A percentile compares a stretch with the other conserved stretches of the same genome.
Evolutionary conservation across 805 yeast species (phyloP).

Genomic region (Candida sphagnicola): DNA sequence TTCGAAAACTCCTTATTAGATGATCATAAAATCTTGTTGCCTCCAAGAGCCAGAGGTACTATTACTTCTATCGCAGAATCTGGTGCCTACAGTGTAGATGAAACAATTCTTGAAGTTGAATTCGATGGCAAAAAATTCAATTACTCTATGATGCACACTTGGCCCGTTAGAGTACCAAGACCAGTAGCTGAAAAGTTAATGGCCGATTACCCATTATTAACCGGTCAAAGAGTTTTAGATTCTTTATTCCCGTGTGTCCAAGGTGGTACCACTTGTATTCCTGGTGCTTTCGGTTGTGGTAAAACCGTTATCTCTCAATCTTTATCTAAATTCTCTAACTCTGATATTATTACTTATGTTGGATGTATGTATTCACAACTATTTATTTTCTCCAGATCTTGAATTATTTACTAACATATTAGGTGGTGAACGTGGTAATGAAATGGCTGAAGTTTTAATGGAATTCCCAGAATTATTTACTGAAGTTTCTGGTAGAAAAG

Average conservation of each 20-base stretch:
- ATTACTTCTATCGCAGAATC: conserved; percentile 82
- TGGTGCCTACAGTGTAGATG: conserved; percentile 90
- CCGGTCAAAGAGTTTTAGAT: conserved; percentile 99
- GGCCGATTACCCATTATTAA: conserved; percentile 91
- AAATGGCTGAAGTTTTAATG: conserved; percentile 99
- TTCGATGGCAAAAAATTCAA: conserved; percentile 79
- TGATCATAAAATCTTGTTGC: conserved; percentile 91
- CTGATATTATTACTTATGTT: conserved; percentile 92
- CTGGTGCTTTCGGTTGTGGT: conserved; percentile 99
- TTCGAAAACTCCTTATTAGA: conserved; percentile 90
- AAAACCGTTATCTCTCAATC: conserved; percentile 98
- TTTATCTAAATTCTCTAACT: conserved; percentile 93
- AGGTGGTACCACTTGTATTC: conserved; percentile 99
- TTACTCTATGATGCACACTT: conserved; percentile 94
- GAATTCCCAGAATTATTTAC: conserved; percentile 98
- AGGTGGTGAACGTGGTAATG: conserved; percentile 95
- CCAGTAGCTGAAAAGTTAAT: conserved; percentile 93
- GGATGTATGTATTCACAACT: conserved; percentile 40
- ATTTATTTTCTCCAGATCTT: not conserved
- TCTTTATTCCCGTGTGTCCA: conserved; percentile 98
- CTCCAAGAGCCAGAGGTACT: conserved; percentile 99
- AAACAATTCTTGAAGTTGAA: conserved; percentile 87
- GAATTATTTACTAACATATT: not conserved
- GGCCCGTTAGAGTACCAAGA: conserved; percentile 99
- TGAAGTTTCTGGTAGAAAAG: conserved; percentile 87